These are phyloP conservation scores for Fusarium longipes DNA, from an alignment of 2,329 filamentous ascomycete genomes.

Conservation along the genomic window DNA sequence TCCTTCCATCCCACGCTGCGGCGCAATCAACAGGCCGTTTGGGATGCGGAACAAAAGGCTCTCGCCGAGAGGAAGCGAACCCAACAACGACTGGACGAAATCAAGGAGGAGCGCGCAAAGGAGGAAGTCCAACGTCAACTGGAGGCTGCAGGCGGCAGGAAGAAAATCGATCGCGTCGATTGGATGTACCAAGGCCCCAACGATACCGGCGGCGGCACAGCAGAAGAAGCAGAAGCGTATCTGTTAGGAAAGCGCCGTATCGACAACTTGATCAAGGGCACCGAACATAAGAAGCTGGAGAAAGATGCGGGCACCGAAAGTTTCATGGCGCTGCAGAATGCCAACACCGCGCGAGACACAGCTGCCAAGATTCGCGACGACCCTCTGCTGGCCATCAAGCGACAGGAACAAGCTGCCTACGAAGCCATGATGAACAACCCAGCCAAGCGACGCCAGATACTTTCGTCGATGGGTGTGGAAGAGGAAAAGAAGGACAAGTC, in stretches of 20 bases:
- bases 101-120: constrained; percentile 91
- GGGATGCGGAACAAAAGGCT: constrained; percentile 90
- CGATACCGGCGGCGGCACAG: constrained; percentile 74
- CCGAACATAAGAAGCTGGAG: constrained; percentile 82
- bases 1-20: constrained; percentile 93
- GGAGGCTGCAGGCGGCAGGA: constrained; percentile 86
- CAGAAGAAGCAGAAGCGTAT: constrained; percentile 93
- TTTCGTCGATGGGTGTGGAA: constrained; percentile 71
- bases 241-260: constrained; percentile 92
- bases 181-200: constrained; percentile 98
- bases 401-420: constrained; percentile 85
- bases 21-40: constrained; percentile 91
- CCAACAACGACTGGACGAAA: constrained; percentile 90
- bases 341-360: constrained; percentile 81
- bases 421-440: constrained; percentile 84
- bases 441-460: constrained; percentile 72
- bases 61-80: constrained; percentile 95
- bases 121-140: constrained; percentile 92
- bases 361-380: constrained; percentile 90
- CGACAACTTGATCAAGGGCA: constrained; percentile 82
- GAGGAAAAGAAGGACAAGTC: constrained; percentile 58
- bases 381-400: constrained; percentile 92
- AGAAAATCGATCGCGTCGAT: constrained; percentile 85
- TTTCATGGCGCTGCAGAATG: constrained; percentile 72
- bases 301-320: constrained; percentile 74